Conservation (phyloP, 257 asterid genomes). For the Solanum commersonii region DNA sequence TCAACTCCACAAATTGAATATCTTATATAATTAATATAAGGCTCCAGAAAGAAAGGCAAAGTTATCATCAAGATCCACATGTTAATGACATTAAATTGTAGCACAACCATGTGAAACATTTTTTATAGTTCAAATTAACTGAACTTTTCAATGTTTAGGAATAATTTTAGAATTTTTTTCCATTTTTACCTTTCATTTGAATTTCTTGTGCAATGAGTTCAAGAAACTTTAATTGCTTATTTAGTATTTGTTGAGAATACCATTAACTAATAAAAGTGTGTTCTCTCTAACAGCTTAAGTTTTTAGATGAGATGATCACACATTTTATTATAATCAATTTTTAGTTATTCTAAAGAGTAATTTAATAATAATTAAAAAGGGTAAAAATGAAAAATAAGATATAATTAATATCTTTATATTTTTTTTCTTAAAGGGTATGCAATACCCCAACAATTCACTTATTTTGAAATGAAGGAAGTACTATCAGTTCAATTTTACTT, state of each 20-base stretch:
- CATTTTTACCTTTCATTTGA: neutral
- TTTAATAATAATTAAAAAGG: neutral
- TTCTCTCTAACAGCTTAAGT: rapidly evolving
- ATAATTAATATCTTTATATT: too few species aligned
- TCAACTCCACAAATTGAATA: too few species aligned
- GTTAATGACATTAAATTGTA: neutral
- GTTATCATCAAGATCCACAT: neutral
- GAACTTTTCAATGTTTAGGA: neutral
- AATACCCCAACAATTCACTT: neutral
- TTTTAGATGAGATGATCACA: neutral
- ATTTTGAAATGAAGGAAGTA: too few species aligned
- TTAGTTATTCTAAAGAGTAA: too few species aligned
- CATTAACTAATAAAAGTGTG: neutral
- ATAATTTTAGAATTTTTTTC: neutral
- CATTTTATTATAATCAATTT: neutral
- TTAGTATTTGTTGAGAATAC: neutral
- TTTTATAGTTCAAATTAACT: too few species aligned
- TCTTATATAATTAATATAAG: too few species aligned
- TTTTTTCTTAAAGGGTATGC: neutral
- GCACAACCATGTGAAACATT: neutral
- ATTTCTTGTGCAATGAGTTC: neutral
- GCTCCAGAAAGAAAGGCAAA: neutral
- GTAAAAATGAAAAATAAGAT: too few species aligned
- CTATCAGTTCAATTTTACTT: neutral
- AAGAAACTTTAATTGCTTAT: too few species aligned